Percentiles rank a stretch among this genome's conserved stretches.
These are phyloP conservation scores for Gynostemma pentaphyllum DNA, from an alignment of 306 rosid species.

Conservation along the genomic window DNA sequence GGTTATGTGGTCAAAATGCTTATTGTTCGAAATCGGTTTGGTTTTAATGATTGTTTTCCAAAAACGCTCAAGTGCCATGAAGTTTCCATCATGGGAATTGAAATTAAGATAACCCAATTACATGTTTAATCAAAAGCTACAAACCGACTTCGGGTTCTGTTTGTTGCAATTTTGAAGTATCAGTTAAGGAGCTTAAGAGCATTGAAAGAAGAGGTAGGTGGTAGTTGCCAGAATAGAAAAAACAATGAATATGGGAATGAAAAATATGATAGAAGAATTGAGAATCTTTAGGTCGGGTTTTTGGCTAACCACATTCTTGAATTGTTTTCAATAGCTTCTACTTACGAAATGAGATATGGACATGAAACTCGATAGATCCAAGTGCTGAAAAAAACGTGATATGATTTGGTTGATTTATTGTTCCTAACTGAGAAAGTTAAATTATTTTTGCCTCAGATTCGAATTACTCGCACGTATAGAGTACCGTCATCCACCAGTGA, in stretches of 20 bases:
- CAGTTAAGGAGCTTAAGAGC: neutral
- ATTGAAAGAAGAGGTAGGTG: neutral
- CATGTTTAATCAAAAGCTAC: neutral
- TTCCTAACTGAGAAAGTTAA: neutral
- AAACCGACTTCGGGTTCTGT: neutral
- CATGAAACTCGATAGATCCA: neutral
- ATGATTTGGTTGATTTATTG: neutral
- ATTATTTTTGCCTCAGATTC: neutral
- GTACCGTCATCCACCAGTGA: neutral
- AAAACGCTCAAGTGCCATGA: neutral
- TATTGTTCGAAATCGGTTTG: neutral
- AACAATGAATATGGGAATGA: neutral
- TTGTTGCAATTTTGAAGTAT: neutral
- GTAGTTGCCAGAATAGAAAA: neutral
- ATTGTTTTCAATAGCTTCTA: neutral
- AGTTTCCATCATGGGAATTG: neutral
- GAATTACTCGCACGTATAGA: conserved; percentile 7
- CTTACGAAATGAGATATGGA: neutral
- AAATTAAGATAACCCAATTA: neutral
- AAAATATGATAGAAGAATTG: neutral
- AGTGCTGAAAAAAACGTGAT: neutral
- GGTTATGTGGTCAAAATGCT: no score
- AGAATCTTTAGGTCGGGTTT: neutral
- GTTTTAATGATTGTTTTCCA: neutral
- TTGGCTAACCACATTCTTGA: neutral